phyloP scores from a whole-genome alignment of 768 basidiomycete genomes.

The Psilocybe subaeruginosa region DNA sequence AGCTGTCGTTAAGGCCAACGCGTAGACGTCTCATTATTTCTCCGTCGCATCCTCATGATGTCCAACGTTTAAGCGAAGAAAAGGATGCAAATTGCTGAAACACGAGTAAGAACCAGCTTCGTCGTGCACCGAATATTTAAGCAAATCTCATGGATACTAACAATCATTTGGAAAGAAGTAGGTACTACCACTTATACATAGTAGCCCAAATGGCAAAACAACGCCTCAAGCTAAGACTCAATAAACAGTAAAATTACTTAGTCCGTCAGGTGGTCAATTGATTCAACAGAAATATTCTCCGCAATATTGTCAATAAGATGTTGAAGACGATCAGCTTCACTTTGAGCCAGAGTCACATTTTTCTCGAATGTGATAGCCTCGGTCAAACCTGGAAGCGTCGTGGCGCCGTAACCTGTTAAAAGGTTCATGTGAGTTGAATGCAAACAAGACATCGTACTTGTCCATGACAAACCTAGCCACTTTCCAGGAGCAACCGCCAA shows the following conservation, averaged over 20 bases:
- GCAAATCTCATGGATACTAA: no score
- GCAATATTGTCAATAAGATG: constrained; percentile 26
- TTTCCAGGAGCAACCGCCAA: constrained; percentile 87
- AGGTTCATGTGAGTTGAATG: background rate
- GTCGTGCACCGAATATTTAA: no score
- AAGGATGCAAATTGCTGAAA: background rate
- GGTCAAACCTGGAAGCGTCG: constrained; percentile 79
- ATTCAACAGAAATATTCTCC: constrained; percentile 13
- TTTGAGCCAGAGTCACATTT: constrained; percentile 59
- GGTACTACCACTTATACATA: no score
- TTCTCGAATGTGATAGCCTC: constrained; percentile 77
- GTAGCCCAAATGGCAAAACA: constrained; percentile 40
- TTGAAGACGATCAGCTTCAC: constrained; percentile 63
- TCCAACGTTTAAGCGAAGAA: background rate
- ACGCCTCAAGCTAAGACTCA: constrained; percentile 52
- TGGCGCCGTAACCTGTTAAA: constrained; percentile 77
- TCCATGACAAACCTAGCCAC: constrained; percentile 64
- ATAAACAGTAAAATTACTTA: no score
- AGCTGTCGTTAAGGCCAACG: background rate
- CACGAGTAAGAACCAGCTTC: no score
- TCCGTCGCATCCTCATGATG: background rate
- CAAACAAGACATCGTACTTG: background rate
- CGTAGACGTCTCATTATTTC: background rate
- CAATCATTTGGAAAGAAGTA: no score
- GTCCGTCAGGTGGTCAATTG: no score